These are phyloP conservation scores for Trametes hirsuta DNA, from an alignment of 1,284 basidiomycete genomes.

Conservation along the genomic window DNA sequence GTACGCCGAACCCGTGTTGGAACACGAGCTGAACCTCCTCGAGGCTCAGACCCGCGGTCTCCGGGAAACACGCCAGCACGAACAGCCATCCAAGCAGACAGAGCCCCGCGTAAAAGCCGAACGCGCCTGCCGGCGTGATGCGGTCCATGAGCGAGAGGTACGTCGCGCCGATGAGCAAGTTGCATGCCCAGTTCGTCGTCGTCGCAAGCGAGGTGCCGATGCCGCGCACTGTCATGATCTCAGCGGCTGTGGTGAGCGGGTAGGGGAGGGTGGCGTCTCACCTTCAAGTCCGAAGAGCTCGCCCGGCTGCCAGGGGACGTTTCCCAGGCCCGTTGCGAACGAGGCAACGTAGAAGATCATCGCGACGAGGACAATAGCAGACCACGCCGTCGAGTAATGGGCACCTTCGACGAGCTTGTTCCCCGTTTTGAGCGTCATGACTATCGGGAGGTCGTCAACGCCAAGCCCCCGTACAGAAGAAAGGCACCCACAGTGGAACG, in stretches of 20 bases:
- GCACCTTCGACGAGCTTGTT: conserved; percentile 66
- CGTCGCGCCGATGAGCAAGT: conserved; percentile 79
- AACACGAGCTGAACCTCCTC: conserved; percentile 76
- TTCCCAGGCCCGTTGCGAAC: conserved; percentile 78
- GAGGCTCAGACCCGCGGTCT: conserved; percentile 75
- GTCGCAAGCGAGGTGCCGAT: conserved; percentile 83
- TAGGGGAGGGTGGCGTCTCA: conserved; percentile 27
- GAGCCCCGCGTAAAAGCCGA: conserved; percentile 79
- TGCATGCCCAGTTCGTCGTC: conserved; percentile 79
- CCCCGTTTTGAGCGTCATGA: conserved; percentile 67
- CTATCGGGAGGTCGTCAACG: conserved; percentile 39
- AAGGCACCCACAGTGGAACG: conserved; percentile 73
- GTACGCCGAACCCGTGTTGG: conserved; percentile 59
- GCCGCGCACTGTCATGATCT: conserved; percentile 57
- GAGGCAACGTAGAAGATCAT: conserved; percentile 86
- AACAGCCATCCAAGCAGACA: conserved; percentile 75
- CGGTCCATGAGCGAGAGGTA: conserved; percentile 78
- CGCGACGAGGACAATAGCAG: conserved; percentile 70
- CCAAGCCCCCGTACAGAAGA: neutral
- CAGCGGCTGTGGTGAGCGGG: neutral
- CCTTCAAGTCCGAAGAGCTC: conserved; percentile 81
- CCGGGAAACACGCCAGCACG: conserved; percentile 73
- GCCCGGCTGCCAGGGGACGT: conserved; percentile 88
- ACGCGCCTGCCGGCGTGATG: conserved; percentile 80
- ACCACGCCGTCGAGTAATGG: conserved; percentile 66